Percentiles rank a stretch among this genome's conserved stretches.
These are phyloP conservation scores for Saccharomyces hybrid DNA, from an alignment of 1,139 yeast genomes.

Conservation along the genomic window DNA sequence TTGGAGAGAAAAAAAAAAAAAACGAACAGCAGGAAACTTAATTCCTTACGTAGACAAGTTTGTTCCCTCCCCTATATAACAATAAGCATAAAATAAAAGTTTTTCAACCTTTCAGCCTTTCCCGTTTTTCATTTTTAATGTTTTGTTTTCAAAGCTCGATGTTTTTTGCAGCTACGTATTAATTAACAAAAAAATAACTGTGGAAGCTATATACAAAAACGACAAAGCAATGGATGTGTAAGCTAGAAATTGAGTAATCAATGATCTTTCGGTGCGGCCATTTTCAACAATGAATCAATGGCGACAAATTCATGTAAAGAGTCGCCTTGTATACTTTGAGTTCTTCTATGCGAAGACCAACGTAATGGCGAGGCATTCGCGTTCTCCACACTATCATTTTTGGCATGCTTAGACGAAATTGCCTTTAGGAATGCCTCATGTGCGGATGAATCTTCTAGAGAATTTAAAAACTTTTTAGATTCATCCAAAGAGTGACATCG, in stretches of 20 bases:
- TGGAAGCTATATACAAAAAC: background rate
- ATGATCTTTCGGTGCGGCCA: background rate
- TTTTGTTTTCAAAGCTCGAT: background rate
- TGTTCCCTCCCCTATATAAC: background rate
- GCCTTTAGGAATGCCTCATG: background rate
- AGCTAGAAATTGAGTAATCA: background rate
- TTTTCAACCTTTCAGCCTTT: background rate
- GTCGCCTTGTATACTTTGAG: background rate
- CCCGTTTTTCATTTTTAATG: background rate
- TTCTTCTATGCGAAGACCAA: background rate
- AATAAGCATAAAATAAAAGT: background rate
- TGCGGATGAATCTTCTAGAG: background rate
- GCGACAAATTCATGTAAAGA: background rate
- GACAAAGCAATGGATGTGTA: background rate
- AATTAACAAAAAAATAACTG: background rate
- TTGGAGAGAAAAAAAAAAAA: background rate
- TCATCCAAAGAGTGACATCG: background rate
- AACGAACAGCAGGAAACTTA: background rate
- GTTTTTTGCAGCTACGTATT: background rate
- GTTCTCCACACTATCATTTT: background rate
- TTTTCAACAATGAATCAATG: background rate
- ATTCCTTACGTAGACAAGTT: background rate
- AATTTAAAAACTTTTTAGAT: background rate
- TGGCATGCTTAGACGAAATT: background rate
- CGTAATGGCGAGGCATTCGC: background rate